Evolutionary conservation across 2,329 filamentous ascomycete genomes (phyloP).

Genomic region (Cladosporium cucumerinum): DNA sequence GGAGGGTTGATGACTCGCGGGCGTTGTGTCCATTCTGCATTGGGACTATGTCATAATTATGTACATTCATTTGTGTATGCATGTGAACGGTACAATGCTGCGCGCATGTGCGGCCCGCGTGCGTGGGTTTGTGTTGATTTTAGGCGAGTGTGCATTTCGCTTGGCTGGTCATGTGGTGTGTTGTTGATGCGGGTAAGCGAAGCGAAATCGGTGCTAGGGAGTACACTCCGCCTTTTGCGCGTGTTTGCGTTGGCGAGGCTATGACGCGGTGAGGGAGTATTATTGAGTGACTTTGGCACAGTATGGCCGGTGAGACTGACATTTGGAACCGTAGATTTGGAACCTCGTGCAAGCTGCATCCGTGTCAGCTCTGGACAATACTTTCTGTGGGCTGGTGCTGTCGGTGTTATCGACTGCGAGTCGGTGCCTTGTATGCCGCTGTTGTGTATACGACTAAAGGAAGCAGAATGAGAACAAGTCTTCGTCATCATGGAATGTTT

Average conservation of each 20-base stretch:
- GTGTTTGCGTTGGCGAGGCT: not conserved
- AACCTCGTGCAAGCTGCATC: not conserved
- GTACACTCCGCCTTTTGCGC: not conserved
- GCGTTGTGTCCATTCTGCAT: not conserved
- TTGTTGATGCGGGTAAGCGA: constrained; percentile 4
- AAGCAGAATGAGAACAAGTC: not conserved
- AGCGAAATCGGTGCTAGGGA: not conserved
- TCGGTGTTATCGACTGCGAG: not conserved
- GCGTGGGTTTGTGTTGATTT: constrained; percentile 1
- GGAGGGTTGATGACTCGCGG: constrained; percentile 1
- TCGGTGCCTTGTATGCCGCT: not conserved
- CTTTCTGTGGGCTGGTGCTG: not conserved
- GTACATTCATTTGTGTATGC: not conserved
- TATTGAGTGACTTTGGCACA: not conserved
- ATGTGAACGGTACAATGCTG: not conserved
- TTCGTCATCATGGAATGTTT: not conserved
- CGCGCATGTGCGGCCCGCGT: not conserved
- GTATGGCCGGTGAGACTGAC: not conserved
- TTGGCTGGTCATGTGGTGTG: constrained; percentile 4
- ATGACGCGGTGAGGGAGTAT: not conserved
- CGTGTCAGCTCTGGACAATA: not conserved
- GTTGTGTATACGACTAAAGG: not conserved
- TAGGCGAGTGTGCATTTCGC: constrained; percentile 4
- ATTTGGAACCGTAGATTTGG: not conserved
- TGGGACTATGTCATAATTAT: not conserved